Conservation (phyloP, 2,329 filamentous ascomycete genomes). For the Penicillium sp. region DNA sequence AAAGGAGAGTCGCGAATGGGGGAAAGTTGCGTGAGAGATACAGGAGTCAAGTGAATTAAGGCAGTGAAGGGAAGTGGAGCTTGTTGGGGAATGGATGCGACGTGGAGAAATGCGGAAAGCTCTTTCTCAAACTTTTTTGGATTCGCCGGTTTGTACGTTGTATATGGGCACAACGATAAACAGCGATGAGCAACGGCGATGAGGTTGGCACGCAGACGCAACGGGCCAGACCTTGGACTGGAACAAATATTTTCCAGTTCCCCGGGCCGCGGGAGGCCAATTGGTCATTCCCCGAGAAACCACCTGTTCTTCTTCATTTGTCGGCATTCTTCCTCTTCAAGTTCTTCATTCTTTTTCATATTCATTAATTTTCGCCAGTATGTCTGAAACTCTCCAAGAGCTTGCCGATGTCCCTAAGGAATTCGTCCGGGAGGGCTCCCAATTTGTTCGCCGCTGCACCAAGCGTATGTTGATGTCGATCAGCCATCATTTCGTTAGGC, state of each 20-base stretch:
- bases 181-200: neutral
- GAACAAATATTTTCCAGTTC: neutral
- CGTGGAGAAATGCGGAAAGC: neutral
- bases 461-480: conserved; percentile 44
- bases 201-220: neutral
- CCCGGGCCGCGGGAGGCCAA: neutral
- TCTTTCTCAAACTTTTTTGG: neutral
- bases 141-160: neutral
- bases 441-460: conserved; percentile 49
- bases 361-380: conserved; percentile 19
- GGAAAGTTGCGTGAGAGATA: neutral
- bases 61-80: neutral
- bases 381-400: conserved; percentile 60
- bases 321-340: neutral
- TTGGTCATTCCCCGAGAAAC: conserved; percentile 6
- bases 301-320: conserved; percentile 11
- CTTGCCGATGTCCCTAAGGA: conserved; percentile 58
- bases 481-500: neutral
- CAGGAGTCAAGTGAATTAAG: neutral
- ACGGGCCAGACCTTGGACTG: neutral
- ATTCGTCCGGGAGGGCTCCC: conserved; percentile 51
- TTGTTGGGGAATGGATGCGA: neutral
- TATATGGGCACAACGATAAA: neutral
- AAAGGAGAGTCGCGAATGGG: neutral
- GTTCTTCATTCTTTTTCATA: neutral